A percentile compares a stretch with the other conserved stretches of the same genome.
phyloP scores from a whole-genome alignment of 768 basidiomycete species.

The Russula ochroleuca region DNA sequence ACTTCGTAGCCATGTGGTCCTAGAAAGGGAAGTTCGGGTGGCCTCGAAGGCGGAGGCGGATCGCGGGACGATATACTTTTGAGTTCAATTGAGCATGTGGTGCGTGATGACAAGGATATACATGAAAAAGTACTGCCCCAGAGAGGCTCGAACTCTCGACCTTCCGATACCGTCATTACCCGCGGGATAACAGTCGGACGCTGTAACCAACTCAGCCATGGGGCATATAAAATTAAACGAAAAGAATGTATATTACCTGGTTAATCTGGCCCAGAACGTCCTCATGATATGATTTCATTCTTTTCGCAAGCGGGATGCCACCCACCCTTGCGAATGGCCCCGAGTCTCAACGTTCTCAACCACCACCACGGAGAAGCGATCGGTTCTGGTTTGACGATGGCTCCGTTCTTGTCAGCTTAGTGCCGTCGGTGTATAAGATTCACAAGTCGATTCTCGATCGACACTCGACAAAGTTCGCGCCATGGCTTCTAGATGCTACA shows the following conservation, averaged over 20 bases:
- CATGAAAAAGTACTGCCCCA: slow-evolving; percentile 40
- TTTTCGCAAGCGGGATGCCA: background rate
- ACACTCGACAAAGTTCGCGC: slow-evolving; percentile 41
- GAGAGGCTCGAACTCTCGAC: slow-evolving; percentile 53
- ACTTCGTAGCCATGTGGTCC: background rate
- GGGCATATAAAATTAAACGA: slow-evolving; percentile 33
- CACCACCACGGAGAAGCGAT: background rate
- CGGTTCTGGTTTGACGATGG: slow-evolving; percentile 61
- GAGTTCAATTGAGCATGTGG: background rate
- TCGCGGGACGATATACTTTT: background rate
- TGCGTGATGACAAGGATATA: background rate
- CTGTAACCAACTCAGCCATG: slow-evolving; percentile 52
- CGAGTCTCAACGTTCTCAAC: background rate
- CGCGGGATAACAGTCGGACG: slow-evolving; percentile 43
- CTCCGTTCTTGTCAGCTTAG: slow-evolving; percentile 48
- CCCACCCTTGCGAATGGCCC: slow-evolving; percentile 3
- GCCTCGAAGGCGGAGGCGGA: background rate
- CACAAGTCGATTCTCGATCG: slow-evolving; percentile 50
- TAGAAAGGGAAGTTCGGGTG: background rate
- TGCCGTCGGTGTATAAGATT: slow-evolving; percentile 50
- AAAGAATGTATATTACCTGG: background rate
- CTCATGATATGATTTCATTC: background rate
- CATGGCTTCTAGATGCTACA: slow-evolving; percentile 17
- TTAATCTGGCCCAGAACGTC: background rate
- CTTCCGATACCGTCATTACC: slow-evolving; percentile 38